Evolutionary conservation across 78 protist genomes (phyloP), one percentile per base, ranked within the genome.

Genomic region (Guillardia theta): DNA sequence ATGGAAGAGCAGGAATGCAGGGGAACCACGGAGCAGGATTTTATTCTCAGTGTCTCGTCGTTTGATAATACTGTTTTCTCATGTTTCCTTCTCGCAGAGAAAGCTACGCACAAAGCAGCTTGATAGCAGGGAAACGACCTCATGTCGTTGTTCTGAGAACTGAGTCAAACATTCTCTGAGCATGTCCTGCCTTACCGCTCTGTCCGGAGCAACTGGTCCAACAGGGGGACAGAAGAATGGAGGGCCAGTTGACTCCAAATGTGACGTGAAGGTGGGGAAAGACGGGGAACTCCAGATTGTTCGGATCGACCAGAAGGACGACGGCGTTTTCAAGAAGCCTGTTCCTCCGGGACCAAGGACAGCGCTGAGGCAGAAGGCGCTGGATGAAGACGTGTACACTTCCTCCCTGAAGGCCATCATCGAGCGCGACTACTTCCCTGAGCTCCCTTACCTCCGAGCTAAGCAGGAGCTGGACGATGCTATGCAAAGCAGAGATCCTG

Each of bases 401-500:
- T 24, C 1, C 36, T 70, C 5, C 46, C 83, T 70, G 41, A 70
- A 70, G 83, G 0, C 22, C 6, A 78, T 78, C 50, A 30, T 78
- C 15, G 90, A 78, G 24, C 90, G 90, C 24, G 90, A 78, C 39
- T 78, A 43, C 48, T 78, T 78, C 48, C 90, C 90, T 2, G 90
- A 78, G 33, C 50, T 78, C 37, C 90, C 90, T 24, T 78, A 43
- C 44, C 90, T 78, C 3, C 45, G 90, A 22, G 90, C 90, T 10
- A 37, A 43, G 90, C 90, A 78, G 90, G 50, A 78, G 9, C 48
- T 78, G 37, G 90, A 78, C 4, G 90, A 78, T 5, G 90, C 90
- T 12, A 36, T 78, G 1, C 1, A 18, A 8, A 78, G 50, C 53
- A 37, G 90, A 43, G 90, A 78, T 36, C 90, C 90, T 8, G 18